Base-by-base conservation (phyloP, 139 green algal species). In the Chlorella sp. region DNA sequence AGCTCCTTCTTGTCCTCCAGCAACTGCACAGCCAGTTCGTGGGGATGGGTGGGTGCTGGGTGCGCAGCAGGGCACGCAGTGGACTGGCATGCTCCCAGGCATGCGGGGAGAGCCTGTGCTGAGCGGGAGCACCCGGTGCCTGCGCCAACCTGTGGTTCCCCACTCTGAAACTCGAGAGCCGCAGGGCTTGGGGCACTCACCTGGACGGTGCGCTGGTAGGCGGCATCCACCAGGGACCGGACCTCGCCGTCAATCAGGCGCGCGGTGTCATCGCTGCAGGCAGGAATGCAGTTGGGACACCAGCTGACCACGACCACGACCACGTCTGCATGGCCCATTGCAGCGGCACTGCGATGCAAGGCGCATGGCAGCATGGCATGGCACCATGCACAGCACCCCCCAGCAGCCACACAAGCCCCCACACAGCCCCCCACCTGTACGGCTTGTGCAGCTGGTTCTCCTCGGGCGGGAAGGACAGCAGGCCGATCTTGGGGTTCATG, bases 201-300 rank as follows among this genome's bases (percentile, higher is more conserved):
- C 79, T 76, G 81, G 40, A 98, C 60, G 0, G 97, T 98, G 58
- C 93, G 92, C 70, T 93, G 78, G 89, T 99, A 99, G 1, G 95
- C 94, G 4, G 38, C 62, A 56, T 96, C 89, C 38, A 99, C 94
- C 73, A 98, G 91, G 41, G 77, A 22, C 6, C 96, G 91, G 73
- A 98, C 97, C 93, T 99, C 97, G 56, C 92, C 83, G 88, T 99
- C 97, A 65, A 99, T 99, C 58, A 99, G 88, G 17, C 89, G 89
- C 6, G 97, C 97, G 0, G 97, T 99, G 83, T 97, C 92, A 48
- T 99, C 91, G 14, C 51, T 60, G 51, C 51, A 60, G n/a, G n/a
- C n/a, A n/a, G n/a, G n/a, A n/a, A n/a, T n/a, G n/a, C n/a, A n/a
- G n/a, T n/a, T n/a, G n/a, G n/a, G n/a, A n/a, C n/a, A n/a, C n/a